Conservation (phyloP, 306 rosid genomes). For the Canavalia ensiformis region DNA sequence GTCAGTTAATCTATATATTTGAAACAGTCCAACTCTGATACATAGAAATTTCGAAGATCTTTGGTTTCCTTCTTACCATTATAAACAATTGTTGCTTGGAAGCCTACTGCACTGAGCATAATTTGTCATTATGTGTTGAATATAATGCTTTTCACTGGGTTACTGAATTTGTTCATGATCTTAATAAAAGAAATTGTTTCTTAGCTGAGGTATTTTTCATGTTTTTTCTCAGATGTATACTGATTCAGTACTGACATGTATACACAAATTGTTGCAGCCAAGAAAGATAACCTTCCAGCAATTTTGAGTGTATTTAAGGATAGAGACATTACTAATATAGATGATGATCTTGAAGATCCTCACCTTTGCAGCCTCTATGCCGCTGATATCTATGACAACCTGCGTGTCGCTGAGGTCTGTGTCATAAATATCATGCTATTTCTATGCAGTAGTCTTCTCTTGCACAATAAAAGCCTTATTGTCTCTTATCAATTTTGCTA, state of each 20-base stretch:
- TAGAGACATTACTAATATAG: conserved; percentile 66
- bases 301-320: conserved; percentile 44
- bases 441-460: conserved; percentile 18
- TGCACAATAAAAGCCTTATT: background rate
- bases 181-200: conserved; percentile 19
- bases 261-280: conserved; percentile 49
- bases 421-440: conserved; percentile 25
- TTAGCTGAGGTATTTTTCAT: conserved; percentile 10
- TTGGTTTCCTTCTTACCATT: background rate
- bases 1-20: background rate
- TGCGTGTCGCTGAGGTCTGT: conserved; percentile 85
- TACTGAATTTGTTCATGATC: conserved; percentile 24
- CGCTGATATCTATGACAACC: conserved; percentile 71
- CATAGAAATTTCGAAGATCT: conserved; percentile 7
- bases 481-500: background rate
- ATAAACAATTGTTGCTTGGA: background rate
- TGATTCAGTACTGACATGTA: conserved; percentile 13
- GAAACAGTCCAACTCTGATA: conserved; percentile 5
- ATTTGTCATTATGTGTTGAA: background rate
- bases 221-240: conserved; percentile 7
- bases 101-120: conserved; percentile 1
- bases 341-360: conserved; percentile 73
- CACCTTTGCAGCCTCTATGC: conserved; percentile 79
- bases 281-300: conserved; percentile 51
- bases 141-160: conserved; percentile 21